phyloP scores from a whole-genome alignment of 345 rosid genomes.

The Syzygium grande region DNA sequence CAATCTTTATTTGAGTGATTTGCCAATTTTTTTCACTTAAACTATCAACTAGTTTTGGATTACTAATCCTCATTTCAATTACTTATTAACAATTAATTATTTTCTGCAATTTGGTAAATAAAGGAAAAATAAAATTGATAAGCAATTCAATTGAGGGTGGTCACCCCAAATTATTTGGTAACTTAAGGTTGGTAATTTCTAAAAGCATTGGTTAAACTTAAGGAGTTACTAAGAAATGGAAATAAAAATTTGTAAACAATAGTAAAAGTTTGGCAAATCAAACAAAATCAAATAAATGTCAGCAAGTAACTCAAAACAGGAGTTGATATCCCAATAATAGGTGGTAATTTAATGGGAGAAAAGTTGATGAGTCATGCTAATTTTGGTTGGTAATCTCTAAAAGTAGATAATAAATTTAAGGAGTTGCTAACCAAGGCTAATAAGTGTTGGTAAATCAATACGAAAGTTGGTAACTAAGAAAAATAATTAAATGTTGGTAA shows the following conservation, averaged over 20 bases:
- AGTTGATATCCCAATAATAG: background rate
- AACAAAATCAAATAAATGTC: background rate
- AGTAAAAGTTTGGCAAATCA: background rate
- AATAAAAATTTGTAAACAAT: background rate
- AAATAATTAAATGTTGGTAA: background rate
- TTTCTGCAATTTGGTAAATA: background rate
- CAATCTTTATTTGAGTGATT: background rate
- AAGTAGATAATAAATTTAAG: background rate
- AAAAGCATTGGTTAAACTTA: background rate
- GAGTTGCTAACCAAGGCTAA: background rate
- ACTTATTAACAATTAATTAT: background rate
- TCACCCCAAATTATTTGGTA: background rate
- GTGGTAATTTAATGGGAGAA: background rate
- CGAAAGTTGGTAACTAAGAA: background rate
- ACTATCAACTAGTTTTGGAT: background rate
- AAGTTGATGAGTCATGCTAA: background rate
- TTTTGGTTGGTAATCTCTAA: background rate
- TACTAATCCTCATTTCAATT: background rate
- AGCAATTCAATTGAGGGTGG: background rate
- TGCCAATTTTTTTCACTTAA: background rate
- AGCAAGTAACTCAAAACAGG: background rate
- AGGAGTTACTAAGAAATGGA: background rate
- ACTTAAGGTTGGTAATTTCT: background rate
- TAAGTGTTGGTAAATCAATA: background rate
- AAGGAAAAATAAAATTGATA: background rate